Conservation (phyloP, 2,329 filamentous ascomycete species). For the Pestalotiopsis sp. region DNA sequence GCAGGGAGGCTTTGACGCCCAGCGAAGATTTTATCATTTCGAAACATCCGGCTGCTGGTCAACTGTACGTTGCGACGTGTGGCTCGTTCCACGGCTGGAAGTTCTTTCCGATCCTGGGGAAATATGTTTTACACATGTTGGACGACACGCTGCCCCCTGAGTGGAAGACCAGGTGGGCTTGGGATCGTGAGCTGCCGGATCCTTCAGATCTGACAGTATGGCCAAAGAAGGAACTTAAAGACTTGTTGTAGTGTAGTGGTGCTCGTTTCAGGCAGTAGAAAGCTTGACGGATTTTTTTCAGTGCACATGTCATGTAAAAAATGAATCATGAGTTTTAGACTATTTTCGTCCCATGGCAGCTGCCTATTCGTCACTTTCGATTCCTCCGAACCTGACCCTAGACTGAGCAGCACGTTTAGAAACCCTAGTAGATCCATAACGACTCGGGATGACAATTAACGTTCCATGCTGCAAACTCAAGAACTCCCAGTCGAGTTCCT, state of each 20-base stretch:
- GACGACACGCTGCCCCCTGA: constrained; percentile 46
- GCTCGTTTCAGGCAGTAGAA: too few relatives aligned
- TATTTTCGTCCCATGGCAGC: too few relatives aligned
- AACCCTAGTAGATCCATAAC: too few relatives aligned
- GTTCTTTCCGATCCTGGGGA: constrained; percentile 66
- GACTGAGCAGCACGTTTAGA: too few relatives aligned
- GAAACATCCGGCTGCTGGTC: constrained; percentile 50
- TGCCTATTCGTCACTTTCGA: too few relatives aligned
- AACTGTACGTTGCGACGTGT: constrained; percentile 64
- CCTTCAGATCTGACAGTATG: constrained; percentile 54
- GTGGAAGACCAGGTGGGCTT: constrained; percentile 53
- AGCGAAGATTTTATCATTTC: constrained; percentile 66
- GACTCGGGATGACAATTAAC: too few relatives aligned
- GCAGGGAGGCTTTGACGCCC: constrained; percentile 67
- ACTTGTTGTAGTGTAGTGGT: constrained; percentile 35
- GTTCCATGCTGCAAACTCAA: background rate
- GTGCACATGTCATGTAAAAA: too few relatives aligned
- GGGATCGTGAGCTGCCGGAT: constrained; percentile 62
- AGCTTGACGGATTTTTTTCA: too few relatives aligned
- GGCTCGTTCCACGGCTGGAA: constrained; percentile 72
- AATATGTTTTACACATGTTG: constrained; percentile 61
- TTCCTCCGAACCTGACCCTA: too few relatives aligned
- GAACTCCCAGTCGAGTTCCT: background rate
- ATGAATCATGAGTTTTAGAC: too few relatives aligned
- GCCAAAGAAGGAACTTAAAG: constrained; percentile 59